These are phyloP conservation scores for Vinca major DNA, from an alignment of 305 asterid genomes.

Conservation along the genomic window DNA sequence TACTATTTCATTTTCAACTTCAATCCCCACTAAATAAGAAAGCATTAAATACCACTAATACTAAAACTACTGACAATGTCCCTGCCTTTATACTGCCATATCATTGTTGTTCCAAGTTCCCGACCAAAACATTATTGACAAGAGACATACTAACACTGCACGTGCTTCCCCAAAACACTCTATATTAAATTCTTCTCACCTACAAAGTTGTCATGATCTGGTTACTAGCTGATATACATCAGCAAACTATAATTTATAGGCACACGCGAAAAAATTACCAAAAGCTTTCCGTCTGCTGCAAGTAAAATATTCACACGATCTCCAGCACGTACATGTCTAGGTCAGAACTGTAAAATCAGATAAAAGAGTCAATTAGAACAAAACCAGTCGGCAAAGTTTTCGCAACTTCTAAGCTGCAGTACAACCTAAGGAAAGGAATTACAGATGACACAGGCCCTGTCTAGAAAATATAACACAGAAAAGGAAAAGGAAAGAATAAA, in stretches of 20 bases:
- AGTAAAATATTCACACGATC: slow-evolving; percentile 11
- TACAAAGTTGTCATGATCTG: background rate
- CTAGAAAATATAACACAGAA: background rate
- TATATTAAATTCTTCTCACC: no score
- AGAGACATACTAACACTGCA: background rate
- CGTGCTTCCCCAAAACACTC: background rate
- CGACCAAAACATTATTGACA: background rate
- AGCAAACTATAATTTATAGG: slow-evolving; percentile 4
- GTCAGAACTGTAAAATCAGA: slow-evolving; percentile 8
- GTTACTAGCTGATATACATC: background rate
- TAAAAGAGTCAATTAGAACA: slow-evolving; percentile 5
- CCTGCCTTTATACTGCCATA: background rate
- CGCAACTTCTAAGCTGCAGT: background rate
- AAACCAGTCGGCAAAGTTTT: background rate
- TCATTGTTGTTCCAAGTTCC: background rate
- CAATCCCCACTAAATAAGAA: background rate
- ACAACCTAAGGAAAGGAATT: background rate
- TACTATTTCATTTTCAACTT: background rate
- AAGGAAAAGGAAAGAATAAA: no score
- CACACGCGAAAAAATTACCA: background rate
- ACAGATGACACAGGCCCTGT: background rate
- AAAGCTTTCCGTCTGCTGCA: slow-evolving; percentile 1
- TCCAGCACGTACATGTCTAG: background rate
- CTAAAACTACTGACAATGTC: background rate
- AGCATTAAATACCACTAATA: background rate